Evolutionary conservation across 371 early-diverging fungal genomes (phyloP).

Genomic region (Rhizomucor miehei): DNA sequence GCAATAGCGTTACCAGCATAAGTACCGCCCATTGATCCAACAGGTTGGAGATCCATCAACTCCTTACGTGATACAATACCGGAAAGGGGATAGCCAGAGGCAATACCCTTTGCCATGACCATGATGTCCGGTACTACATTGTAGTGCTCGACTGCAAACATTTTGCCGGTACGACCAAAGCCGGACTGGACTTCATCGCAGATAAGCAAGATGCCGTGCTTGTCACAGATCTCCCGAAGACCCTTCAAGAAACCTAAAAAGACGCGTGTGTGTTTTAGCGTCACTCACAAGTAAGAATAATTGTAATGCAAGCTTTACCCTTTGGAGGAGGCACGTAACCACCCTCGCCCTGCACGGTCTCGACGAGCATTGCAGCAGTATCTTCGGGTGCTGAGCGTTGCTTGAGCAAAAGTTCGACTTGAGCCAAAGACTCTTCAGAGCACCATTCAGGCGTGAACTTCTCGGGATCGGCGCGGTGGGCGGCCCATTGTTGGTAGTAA

Average conservation of each 20-base stretch:
- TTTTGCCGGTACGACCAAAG: constrained; percentile 31
- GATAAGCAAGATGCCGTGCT: constrained; percentile 39
- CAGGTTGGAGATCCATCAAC: constrained; percentile 38
- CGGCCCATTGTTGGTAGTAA: constrained; percentile 49
- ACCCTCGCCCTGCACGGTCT: constrained; percentile 84
- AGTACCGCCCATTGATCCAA: constrained; percentile 51
- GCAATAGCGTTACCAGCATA: constrained; percentile 48
- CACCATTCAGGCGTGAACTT: constrained; percentile 42
- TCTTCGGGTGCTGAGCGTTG: constrained; percentile 47
- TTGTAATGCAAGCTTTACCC: constrained; percentile 21
- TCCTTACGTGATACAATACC: constrained; percentile 39
- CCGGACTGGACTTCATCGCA: constrained; percentile 36
- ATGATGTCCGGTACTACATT: constrained; percentile 42
- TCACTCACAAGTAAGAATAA: not conserved
- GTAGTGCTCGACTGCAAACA: constrained; percentile 43
- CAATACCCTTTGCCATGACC: constrained; percentile 54
- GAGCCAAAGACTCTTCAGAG: constrained; percentile 43
- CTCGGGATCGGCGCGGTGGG: constrained; percentile 38
- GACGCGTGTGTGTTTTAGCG: not conserved
- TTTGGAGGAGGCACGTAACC: constrained; percentile 74
- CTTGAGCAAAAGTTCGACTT: constrained; percentile 47
- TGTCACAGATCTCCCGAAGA: constrained; percentile 59
- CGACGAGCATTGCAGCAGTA: constrained; percentile 77
- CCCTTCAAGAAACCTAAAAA: constrained; percentile 49
- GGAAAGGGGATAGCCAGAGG: constrained; percentile 48